These are phyloP conservation scores for Hymenoscyphus repandus DNA, from an alignment of 2,329 filamentous ascomycete species.

Conservation along the genomic window DNA sequence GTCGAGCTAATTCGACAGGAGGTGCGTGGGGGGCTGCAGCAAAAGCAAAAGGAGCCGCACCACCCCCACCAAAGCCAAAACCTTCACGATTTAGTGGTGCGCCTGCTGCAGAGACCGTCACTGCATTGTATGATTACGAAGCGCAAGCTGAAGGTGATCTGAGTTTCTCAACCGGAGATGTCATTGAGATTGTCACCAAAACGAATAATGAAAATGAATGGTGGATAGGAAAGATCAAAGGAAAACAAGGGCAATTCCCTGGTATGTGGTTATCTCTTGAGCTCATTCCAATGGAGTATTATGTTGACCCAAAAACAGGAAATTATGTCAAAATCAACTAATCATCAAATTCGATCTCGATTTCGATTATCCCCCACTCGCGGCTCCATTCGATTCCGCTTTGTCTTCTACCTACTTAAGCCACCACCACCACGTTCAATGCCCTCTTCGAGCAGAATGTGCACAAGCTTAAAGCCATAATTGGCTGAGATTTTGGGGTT, in stretches of 20 bases:
- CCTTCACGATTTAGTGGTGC: conserved; percentile 65
- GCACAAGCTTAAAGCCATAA: too few species aligned
- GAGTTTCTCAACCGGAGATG: conserved; percentile 81
- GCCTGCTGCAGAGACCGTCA: conserved; percentile 70
- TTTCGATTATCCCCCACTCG: neutral
- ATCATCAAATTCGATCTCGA: neutral
- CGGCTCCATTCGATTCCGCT: neutral
- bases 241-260: conserved; percentile 86
- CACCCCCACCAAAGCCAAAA: conserved; percentile 73
- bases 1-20: conserved; percentile 37
- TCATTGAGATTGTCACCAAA: conserved; percentile 79
- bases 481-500: too few species aligned
- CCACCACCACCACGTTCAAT: too few species aligned
- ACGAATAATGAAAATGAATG: conserved; percentile 95
- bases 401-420: neutral
- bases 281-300: neutral
- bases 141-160: conserved; percentile 92
- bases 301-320: conserved; percentile 32
- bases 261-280: conserved; percentile 49
- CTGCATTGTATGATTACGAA: conserved; percentile 92
- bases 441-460: too few species aligned
- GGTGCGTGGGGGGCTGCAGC: conserved; percentile 43
- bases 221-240: conserved; percentile 83
- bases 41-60: conserved; percentile 62
- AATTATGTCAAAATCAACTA: conserved; percentile 39